Conservation (phyloP, 2,329 filamentous ascomycete genomes). For the Alternaria metachromatica region DNA sequence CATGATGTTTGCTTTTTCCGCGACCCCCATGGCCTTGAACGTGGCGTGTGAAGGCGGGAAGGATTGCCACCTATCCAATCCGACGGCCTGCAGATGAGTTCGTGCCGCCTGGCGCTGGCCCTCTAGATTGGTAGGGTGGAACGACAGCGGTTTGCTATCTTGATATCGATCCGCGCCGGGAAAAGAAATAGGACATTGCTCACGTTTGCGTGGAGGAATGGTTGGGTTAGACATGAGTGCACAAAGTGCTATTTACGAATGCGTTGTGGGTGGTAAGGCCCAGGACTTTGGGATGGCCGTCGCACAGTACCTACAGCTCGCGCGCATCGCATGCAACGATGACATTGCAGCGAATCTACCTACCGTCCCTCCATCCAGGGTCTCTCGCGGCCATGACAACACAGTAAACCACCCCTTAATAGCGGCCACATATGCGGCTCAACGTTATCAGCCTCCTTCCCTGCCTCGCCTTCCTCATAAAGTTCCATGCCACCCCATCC, state of each 20-base stretch:
- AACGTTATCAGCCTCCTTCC: conserved; percentile 24
- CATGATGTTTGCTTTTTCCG: conserved; percentile 3
- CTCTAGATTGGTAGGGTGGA: neutral
- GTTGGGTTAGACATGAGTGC: neutral
- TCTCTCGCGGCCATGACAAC: neutral
- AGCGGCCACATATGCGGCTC: conserved; percentile 29
- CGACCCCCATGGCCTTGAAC: neutral
- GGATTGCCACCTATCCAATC: conserved; percentile 6
- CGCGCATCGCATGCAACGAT: neutral
- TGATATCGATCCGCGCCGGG: neutral
- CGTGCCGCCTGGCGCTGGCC: neutral
- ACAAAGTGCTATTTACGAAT: conserved; percentile 6
- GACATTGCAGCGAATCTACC: neutral
- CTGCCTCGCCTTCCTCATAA: conserved; percentile 6
- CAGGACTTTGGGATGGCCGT: neutral
- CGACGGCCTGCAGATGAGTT: neutral
- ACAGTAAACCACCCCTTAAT: neutral
- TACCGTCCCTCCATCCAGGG: neutral
- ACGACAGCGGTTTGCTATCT: conserved; percentile 3
- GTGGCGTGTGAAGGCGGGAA: conserved; percentile 12
- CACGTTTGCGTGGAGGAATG: conserved; percentile 1
- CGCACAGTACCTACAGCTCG: neutral
- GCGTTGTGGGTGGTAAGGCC: neutral
- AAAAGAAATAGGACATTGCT: neutral
- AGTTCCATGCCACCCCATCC: neutral